Evolutionary conservation across 2,329 filamentous ascomycete species (phyloP).

Genomic region (Diaporthe vexans): DNA sequence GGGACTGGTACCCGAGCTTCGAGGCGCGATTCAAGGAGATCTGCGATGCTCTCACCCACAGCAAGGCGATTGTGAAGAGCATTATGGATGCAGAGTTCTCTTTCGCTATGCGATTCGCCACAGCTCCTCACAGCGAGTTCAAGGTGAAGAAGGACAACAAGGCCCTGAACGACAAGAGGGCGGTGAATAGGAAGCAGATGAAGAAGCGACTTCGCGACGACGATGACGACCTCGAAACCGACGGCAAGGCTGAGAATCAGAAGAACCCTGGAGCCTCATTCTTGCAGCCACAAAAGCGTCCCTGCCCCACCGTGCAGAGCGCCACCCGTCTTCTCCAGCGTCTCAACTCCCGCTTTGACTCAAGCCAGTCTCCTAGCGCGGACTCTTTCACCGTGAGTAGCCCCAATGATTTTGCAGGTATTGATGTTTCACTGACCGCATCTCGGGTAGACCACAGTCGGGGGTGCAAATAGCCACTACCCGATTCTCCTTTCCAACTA

Average conservation of each 20-base stretch:
- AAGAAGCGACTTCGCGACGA: neutral
- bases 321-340: neutral
- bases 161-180: neutral
- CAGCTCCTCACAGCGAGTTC: neutral
- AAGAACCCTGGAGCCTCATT: neutral
- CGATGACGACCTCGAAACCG: neutral
- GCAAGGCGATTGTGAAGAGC: neutral
- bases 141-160: neutral
- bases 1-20: neutral
- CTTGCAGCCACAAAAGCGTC: too few species aligned
- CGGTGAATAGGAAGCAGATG: neutral
- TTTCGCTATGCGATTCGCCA: neutral
- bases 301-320: too few species aligned
- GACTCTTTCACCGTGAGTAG: neutral
- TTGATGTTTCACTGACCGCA: neutral
- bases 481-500: neutral
- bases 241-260: neutral
- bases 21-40: neutral
- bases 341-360: too few species aligned
- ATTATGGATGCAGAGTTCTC: neutral
- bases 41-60: neutral
- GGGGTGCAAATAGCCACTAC: rapidly evolving
- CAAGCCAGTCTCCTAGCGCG: neutral
- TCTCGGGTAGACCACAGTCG: too few species aligned
- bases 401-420: too few species aligned